These are phyloP conservation scores for Fusarium sp. DNA, from an alignment of 2,329 filamentous ascomycete species.

Conservation along the genomic window DNA sequence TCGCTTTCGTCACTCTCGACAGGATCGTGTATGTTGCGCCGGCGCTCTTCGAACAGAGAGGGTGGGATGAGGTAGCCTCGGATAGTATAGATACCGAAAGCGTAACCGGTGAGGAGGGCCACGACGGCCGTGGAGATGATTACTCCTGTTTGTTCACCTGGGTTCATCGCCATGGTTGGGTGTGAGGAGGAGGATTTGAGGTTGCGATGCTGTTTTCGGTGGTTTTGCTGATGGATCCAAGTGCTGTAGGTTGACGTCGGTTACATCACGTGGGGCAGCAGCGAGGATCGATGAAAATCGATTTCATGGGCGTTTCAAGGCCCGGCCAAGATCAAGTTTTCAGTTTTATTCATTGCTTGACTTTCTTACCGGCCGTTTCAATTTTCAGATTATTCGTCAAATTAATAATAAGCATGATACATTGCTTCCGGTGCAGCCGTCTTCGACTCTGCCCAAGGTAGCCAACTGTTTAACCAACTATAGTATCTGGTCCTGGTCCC, in stretches of 20 bases:
- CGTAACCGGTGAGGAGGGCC: slow-evolving; percentile 80
- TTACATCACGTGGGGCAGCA: slow-evolving; percentile 35
- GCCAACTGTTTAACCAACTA: neutral
- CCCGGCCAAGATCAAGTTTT: neutral
- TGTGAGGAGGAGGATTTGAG: neutral
- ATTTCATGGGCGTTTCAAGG: neutral
- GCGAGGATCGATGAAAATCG: neutral
- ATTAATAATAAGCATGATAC: neutral
- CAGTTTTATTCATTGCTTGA: neutral
- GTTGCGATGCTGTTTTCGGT: slow-evolving; percentile 13
- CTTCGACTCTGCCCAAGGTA: neutral
- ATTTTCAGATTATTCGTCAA: neutral
- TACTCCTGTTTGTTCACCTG: slow-evolving; percentile 62
- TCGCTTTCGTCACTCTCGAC: slow-evolving; percentile 77
- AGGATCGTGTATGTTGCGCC: slow-evolving; percentile 66
- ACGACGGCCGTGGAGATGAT: slow-evolving; percentile 79
- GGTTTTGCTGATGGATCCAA: slow-evolving; percentile 26
- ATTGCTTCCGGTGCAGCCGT: neutral
- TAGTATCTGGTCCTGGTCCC: neutral
- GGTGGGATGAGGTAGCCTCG: slow-evolving; percentile 69
- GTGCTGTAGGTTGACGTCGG: slow-evolving; percentile 3
- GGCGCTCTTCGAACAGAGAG: slow-evolving; percentile 65
- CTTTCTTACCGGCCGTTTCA: neutral
- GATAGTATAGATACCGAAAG: slow-evolving; percentile 80
- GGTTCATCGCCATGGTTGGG: slow-evolving; percentile 48